A percentile compares a stretch with the other conserved stretches of the same genome.
phyloP scores from a whole-genome alignment of 192 early-diverging fungal genomes.

The Gigaspora rosea region DNA sequence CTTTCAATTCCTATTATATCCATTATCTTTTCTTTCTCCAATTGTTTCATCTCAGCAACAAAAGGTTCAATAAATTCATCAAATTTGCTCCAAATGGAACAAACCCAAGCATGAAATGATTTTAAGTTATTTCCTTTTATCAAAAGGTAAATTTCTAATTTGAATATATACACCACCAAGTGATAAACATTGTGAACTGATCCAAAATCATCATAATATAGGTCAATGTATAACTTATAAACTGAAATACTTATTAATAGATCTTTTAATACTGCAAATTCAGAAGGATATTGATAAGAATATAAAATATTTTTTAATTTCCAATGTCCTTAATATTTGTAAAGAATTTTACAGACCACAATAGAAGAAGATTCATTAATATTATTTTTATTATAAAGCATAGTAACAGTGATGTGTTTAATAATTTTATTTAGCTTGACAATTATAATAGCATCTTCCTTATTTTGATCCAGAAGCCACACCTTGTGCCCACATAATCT shows the following conservation, averaged over 20 bases:
- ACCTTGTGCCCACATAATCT: no score
- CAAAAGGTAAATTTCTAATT: conserved; percentile 2
- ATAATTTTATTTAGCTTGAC: background rate
- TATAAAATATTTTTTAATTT: background rate
- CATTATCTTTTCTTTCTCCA: background rate
- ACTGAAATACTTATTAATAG: background rate
- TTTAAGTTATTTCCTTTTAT: background rate
- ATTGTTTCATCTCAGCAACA: background rate
- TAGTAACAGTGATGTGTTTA: background rate
- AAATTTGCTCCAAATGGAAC: background rate
- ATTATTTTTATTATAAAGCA: background rate
- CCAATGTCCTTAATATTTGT: background rate
- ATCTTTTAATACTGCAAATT: background rate
- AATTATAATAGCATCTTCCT: background rate
- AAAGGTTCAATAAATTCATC: background rate
- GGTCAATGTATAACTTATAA: background rate
- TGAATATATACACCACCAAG: background rate
- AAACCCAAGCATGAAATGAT: background rate
- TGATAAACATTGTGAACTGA: background rate
- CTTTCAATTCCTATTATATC: background rate
- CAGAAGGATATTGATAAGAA: background rate
- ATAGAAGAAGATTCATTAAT: background rate
- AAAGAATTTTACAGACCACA: background rate
- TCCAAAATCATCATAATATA: background rate
- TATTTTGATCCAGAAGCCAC: background rate